These are phyloP conservation scores for Ophiostoma fasciatum DNA, from an alignment of 2,329 filamentous ascomycete genomes.

Conservation along the genomic window DNA sequence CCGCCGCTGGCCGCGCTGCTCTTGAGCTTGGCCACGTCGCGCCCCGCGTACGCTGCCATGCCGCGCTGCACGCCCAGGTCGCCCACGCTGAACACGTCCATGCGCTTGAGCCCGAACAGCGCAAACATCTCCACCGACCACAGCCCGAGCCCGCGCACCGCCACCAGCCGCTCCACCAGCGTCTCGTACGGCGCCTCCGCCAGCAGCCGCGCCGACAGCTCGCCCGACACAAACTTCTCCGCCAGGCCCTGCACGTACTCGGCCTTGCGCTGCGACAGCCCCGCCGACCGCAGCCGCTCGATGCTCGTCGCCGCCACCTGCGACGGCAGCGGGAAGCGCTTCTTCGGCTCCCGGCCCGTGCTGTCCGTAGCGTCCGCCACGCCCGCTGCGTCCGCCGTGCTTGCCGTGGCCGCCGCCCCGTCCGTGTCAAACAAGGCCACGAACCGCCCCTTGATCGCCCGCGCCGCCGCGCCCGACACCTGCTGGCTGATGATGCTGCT, in stretches of 20 bases:
- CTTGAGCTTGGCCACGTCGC: conserved; percentile 74
- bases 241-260: conserved; percentile 86
- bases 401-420: conserved; percentile 6
- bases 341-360: neutral
- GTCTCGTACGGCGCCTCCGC: conserved; percentile 72
- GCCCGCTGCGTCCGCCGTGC: conserved; percentile 4
- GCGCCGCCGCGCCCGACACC: conserved; percentile 83
- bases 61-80: conserved; percentile 90
- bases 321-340: conserved; percentile 60
- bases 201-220: conserved; percentile 62
- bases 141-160: conserved; percentile 70
- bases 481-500: conserved; percentile 93
- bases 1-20: conserved; percentile 26
- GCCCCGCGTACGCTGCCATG: conserved; percentile 76
- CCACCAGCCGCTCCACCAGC: conserved; percentile 64
- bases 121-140: conserved; percentile 99
- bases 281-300: conserved; percentile 61
- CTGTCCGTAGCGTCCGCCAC: conserved; percentile 3
- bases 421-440: conserved; percentile 47
- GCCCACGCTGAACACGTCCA: conserved; percentile 85
- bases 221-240: conserved; percentile 60
- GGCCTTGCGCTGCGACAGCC: conserved; percentile 85
- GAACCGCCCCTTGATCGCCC: conserved; percentile 78
- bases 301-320: conserved; percentile 52
- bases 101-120: conserved; percentile 82